A percentile compares a stretch with the other conserved stretches of the same genome.
These are phyloP conservation scores for Rhizophora mangle DNA, from an alignment of 345 rosid genomes.

Conservation along the genomic window DNA sequence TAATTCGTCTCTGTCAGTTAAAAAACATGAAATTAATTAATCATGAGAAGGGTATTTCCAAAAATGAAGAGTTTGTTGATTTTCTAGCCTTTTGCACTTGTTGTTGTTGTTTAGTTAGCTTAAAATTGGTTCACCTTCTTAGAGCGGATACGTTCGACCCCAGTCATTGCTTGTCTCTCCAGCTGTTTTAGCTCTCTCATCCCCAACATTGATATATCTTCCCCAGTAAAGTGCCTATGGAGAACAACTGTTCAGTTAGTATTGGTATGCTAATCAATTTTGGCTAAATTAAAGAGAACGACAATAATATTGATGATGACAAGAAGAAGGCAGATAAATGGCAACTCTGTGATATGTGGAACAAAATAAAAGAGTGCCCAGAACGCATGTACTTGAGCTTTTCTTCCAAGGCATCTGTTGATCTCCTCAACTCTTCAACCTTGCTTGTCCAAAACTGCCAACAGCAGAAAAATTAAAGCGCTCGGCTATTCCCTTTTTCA, in stretches of 20 bases:
- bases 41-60: not conserved
- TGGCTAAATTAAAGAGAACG: not conserved
- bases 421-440: conserved; percentile 34
- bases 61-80: not conserved
- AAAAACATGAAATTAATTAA: not conserved
- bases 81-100: not conserved
- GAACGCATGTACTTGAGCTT: conserved; percentile 37
- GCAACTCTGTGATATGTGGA: not conserved
- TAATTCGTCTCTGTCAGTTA: conserved; percentile 34
- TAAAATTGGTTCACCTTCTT: conserved; percentile 31
- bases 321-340: not conserved
- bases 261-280: not conserved
- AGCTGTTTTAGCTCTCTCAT: conserved; percentile 51
- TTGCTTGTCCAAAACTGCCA: conserved; percentile 48
- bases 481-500: not conserved
- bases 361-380: not conserved
- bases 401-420: conserved; percentile 36
- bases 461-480: not conserved
- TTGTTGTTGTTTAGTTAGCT: not conserved
- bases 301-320: too few species aligned
- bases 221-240: conserved; percentile 47
- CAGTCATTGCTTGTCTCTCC: conserved; percentile 44
- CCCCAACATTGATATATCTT: conserved; percentile 40
- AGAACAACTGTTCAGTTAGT: too few species aligned
- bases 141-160: conserved; percentile 50